Conservation (phyloP, 2,329 filamentous ascomycete genomes). For the Sporothrix globosa region DNA sequence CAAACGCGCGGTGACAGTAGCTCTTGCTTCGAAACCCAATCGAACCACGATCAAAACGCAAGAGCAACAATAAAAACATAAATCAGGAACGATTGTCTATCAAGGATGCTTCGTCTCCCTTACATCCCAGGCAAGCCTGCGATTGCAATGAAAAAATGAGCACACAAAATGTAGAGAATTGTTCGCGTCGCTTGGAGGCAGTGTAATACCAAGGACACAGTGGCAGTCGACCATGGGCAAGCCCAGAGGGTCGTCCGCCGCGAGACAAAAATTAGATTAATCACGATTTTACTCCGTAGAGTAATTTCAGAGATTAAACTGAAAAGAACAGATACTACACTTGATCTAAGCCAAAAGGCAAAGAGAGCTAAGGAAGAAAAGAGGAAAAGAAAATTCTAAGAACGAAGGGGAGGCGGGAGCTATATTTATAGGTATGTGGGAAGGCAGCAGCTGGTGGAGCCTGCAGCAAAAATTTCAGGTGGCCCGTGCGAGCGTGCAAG, state of each 20-base stretch:
- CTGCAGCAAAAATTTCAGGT: constrained; percentile 37
- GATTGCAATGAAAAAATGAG: constrained; percentile 54
- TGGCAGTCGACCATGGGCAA: constrained; percentile 67
- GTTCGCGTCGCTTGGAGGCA: constrained; percentile 72
- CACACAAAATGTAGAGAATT: constrained; percentile 22
- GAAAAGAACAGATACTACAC: constrained; percentile 97
- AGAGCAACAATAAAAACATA: neutral
- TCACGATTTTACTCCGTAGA: constrained; percentile 72
- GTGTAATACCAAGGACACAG: constrained; percentile 78
- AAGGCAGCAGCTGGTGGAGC: constrained; percentile 19
- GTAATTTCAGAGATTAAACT: constrained; percentile 93
- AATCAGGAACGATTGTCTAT: neutral
- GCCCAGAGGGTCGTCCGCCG: constrained; percentile 65
- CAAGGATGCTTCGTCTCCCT: constrained; percentile 53
- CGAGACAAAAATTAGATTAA: constrained; percentile 79
- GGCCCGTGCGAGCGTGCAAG: constrained; percentile 35
- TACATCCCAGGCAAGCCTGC: constrained; percentile 56
- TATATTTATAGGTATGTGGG: constrained; percentile 34
- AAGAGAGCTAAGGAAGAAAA: constrained; percentile 60
- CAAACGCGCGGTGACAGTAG: neutral
- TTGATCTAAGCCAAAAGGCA: constrained; percentile 79
- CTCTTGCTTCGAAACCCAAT: neutral
- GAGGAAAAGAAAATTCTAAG: constrained; percentile 46
- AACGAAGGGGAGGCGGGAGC: constrained; percentile 15
- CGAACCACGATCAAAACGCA: neutral